Conservation (phyloP, 306 rosid genomes). For the Cajanus cajan region DNA sequence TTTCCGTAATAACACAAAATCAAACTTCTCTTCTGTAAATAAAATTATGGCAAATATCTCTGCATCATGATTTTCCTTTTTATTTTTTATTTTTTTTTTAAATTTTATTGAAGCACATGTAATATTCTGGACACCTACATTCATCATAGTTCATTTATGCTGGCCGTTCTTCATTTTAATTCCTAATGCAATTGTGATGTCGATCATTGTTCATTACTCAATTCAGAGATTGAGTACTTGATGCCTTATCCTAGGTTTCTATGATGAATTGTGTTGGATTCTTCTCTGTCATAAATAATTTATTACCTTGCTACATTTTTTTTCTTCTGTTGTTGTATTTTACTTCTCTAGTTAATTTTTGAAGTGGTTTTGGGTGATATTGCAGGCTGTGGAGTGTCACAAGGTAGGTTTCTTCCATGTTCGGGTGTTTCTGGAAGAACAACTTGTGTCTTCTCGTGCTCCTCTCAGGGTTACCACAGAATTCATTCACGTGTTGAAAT, state of each 20-base stretch:
- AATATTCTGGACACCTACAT: not conserved
- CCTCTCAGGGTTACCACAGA: constrained; percentile 37
- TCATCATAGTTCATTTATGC: not conserved
- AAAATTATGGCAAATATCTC: not conserved
- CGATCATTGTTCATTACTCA: not conserved
- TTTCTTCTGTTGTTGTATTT: not conserved
- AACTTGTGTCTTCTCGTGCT: constrained; percentile 37
- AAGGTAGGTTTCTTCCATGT: constrained; percentile 50
- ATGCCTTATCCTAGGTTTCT: not conserved
- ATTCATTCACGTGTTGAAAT: constrained; percentile 40
- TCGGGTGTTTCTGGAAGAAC: constrained; percentile 59
- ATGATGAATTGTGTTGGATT: not conserved
- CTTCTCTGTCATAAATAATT: not conserved
- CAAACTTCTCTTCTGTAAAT: not conserved
- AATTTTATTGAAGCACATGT: not conserved
- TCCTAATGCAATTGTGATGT: not conserved
- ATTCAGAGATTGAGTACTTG: not conserved
- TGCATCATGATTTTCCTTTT: not conserved
- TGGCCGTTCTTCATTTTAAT: not conserved
- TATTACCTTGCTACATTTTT: not conserved
- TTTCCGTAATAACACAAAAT: not conserved
- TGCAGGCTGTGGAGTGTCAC: constrained; percentile 56
- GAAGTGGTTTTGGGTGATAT: constrained; percentile 9
- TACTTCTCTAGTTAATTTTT: not conserved
- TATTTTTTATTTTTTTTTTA: too few relatives aligned